Base-by-base conservation (phyloP, 768 basidiomycete genomes). In the Leccinum fibrillosum region DNA sequence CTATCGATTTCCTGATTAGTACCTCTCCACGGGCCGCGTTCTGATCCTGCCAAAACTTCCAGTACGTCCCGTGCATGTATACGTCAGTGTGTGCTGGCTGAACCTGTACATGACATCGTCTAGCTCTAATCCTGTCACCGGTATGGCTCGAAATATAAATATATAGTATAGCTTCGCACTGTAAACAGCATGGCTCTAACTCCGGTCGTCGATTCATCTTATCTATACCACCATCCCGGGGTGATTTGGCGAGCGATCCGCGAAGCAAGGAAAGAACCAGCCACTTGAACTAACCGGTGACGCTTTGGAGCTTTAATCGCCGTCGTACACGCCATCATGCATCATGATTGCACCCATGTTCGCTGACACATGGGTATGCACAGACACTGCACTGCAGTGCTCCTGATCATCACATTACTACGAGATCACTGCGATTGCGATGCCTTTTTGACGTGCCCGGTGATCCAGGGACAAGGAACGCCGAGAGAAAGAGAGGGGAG, bases 251-350 rank as follows among this genome's bases (percentile, higher is more conserved):
- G 39, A 42, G 17, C 34, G n/a, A 25, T 69, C 67, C 68, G 68
- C 57, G 59, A 67, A 69, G 55, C 57, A 61, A 64, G 67, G 67
- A 57, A 8, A 39, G 53, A 47, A 26, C 56, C 49, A 4, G 10
- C 39, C 4, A 34, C 32, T 13, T 34, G 32, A 42, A 19, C 39
- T n/a, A 11, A 42, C 39, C 39, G n/a, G 39, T 19, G 39, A 42
- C 4, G 28, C 19, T 52, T 34, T 49, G 54, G n/a, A n/a, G 39
- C 13, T 47, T 58, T 50, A 23, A 51, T 55, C 62, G 21, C 49
- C 54, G 13, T 17, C 37, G 17, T 17, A 39, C 5, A 42, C 4
- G 39, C 39, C 39, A 11, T n/a, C 39, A 42, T 42, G n/a, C 39
- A 10, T n/a, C 39, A 42, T 42, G 39, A 42, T 42, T 39, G n/a